phyloP scores from a whole-genome alignment of 805 yeast genomes.

The Saturnispora mendoncae region DNA sequence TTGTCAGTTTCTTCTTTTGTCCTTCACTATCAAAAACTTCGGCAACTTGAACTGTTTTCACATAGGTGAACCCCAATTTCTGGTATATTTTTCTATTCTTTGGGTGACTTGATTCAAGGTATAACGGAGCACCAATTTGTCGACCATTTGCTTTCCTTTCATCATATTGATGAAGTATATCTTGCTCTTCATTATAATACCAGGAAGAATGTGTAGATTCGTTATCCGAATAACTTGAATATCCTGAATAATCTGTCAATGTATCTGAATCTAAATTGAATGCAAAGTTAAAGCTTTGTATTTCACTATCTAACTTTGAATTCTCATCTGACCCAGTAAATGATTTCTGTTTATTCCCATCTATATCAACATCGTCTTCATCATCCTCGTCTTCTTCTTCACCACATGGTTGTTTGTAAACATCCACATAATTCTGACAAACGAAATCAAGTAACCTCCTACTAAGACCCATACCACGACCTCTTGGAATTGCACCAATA shows the following conservation, averaged over 20 bases:
- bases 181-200: slow-evolving; percentile 30
- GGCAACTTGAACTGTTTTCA: slow-evolving; percentile 30
- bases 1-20: slow-evolving; percentile 21
- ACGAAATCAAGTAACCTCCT: slow-evolving; percentile 33
- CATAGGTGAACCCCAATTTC: slow-evolving; percentile 42
- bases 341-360: slow-evolving; percentile 4
- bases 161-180: slow-evolving; percentile 28
- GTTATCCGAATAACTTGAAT: slow-evolving; percentile 25
- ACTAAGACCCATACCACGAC: slow-evolving; percentile 53
- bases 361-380: slow-evolving; percentile 8
- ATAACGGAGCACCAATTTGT: slow-evolving; percentile 30
- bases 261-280: slow-evolving; percentile 29
- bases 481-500: slow-evolving; percentile 47
- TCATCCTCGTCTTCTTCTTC: slow-evolving; percentile 16
- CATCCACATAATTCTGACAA: slow-evolving; percentile 11
- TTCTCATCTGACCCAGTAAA: slow-evolving; percentile 17
- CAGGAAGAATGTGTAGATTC: slow-evolving; percentile 30
- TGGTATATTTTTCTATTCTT: slow-evolving; percentile 44
- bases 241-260: slow-evolving; percentile 29
- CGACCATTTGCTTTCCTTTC: slow-evolving; percentile 24
- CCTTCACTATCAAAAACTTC: slow-evolving; percentile 24
- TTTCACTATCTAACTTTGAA: slow-evolving; percentile 27
- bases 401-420: slow-evolving; percentile 9
- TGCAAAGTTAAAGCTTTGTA: slow-evolving; percentile 27
- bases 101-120: slow-evolving; percentile 51